Percentiles rank a stretch among this genome's conserved stretches.
These are phyloP conservation scores for Naganishia liquefaciens DNA, from an alignment of 1,284 basidiomycete genomes.

Conservation along the genomic window DNA sequence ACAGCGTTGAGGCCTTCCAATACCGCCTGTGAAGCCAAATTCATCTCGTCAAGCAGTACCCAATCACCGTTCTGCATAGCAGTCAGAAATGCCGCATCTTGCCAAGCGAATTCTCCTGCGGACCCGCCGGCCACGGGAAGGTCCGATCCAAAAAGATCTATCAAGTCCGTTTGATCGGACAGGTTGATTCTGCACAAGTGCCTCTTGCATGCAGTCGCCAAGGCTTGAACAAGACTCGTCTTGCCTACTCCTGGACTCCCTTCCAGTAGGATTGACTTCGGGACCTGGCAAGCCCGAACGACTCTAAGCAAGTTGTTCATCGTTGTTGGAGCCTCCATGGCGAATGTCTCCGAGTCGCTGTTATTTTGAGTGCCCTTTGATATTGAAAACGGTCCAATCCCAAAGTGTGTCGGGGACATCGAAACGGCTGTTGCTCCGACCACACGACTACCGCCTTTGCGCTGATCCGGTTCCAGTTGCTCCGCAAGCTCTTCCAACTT, in stretches of 20 bases:
- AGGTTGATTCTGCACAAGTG: slow-evolving; percentile 93
- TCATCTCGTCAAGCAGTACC: slow-evolving; percentile 99
- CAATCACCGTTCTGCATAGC: slow-evolving; percentile 92
- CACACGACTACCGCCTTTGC: neutral
- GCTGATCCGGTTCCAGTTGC: slow-evolving; percentile 34
- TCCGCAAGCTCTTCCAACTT: slow-evolving; percentile 40
- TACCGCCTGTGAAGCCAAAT: slow-evolving; percentile 91
- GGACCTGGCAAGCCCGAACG: slow-evolving; percentile 82
- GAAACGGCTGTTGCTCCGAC: slow-evolving; percentile 31
- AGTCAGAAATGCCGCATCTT: slow-evolving; percentile 90
- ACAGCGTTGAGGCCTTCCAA: slow-evolving; percentile 97
- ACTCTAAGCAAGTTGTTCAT: slow-evolving; percentile 86
- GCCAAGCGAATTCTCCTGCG: slow-evolving; percentile 95
- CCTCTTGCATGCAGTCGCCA: slow-evolving; percentile 79
- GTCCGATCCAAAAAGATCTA: slow-evolving; percentile 96
- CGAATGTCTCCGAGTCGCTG: slow-evolving; percentile 60
- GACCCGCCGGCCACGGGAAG: slow-evolving; percentile 89
- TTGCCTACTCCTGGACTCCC: slow-evolving; percentile 99
- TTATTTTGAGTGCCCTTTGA: slow-evolving; percentile 60
- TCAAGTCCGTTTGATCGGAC: slow-evolving; percentile 96
- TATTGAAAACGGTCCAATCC: slow-evolving; percentile 76
- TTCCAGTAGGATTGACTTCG: slow-evolving; percentile 91
- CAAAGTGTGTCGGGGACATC: slow-evolving; percentile 52
- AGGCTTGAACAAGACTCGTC: slow-evolving; percentile 86
- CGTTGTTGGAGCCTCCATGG: slow-evolving; percentile 84